phyloP scores from a whole-genome alignment of 1,284 basidiomycete species.

The Ustilago cynodontis region DNA sequence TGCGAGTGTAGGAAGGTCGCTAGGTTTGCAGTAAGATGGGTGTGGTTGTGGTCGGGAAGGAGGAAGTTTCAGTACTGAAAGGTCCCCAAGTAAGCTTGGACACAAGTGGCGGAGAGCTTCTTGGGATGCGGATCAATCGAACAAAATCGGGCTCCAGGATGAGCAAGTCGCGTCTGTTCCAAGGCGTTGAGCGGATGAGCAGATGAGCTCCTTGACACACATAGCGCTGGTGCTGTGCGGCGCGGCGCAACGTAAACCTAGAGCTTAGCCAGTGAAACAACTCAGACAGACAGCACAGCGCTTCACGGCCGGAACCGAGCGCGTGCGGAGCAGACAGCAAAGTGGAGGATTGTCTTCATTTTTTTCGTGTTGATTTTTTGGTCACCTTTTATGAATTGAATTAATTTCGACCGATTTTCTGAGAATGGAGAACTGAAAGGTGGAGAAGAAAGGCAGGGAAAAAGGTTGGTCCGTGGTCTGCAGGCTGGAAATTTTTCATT shows the following conservation, averaged over 20 bases:
- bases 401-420: constrained; percentile 6
- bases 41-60: constrained; percentile 14
- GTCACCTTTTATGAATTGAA: constrained; percentile 1
- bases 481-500: constrained; percentile 33
- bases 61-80: background rate
- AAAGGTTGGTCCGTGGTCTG: constrained; percentile 18
- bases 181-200: background rate
- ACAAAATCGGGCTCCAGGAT: constrained; percentile 1
- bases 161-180: constrained; percentile 7
- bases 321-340: background rate
- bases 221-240: constrained; percentile 13
- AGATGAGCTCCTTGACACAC: constrained; percentile 7
- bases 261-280: constrained; percentile 1
- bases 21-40: background rate
- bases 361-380: constrained; percentile 5
- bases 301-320: constrained; percentile 17
- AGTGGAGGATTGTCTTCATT: constrained; percentile 2
- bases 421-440: background rate
- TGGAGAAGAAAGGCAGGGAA: background rate
- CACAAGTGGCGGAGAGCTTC: constrained; percentile 8
- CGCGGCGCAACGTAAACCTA: background rate
- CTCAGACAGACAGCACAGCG: constrained; percentile 12
- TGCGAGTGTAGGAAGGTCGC: background rate
- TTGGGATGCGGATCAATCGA: background rate
- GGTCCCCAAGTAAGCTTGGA: constrained; percentile 4